Evolutionary conservation across 805 yeast species (phyloP).

Genomic region (Priceomyces melissophilus): DNA sequence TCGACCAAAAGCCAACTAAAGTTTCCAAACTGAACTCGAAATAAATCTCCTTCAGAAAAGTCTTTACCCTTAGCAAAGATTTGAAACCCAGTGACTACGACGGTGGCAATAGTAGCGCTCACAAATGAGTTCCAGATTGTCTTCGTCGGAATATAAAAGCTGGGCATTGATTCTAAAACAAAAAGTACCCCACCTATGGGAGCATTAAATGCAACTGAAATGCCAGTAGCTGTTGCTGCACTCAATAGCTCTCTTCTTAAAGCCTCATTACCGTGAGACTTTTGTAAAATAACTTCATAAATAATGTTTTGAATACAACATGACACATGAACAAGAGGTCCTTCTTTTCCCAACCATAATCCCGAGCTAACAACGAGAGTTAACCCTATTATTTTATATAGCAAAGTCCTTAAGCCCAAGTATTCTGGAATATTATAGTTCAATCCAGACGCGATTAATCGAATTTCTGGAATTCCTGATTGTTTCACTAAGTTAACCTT

Average conservation of each 20-base stretch:
- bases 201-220: slow-evolving; percentile 79
- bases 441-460: slow-evolving; percentile 64
- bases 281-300: slow-evolving; percentile 25
- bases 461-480: slow-evolving; percentile 74
- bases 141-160: slow-evolving; percentile 58
- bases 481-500: slow-evolving; percentile 29
- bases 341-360: slow-evolving; percentile 81
- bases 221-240: slow-evolving; percentile 82
- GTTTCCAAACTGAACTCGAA: slow-evolving; percentile 65
- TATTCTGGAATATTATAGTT: slow-evolving; percentile 45
- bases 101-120: slow-evolving; percentile 70
- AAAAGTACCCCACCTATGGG: slow-evolving; percentile 88
- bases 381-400: slow-evolving; percentile 56
- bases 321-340: slow-evolving; percentile 80
- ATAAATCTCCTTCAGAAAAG: slow-evolving; percentile 45
- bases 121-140: slow-evolving; percentile 84
- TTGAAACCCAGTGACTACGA: slow-evolving; percentile 46
- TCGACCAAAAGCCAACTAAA: slow-evolving; percentile 73
- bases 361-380: slow-evolving; percentile 71
- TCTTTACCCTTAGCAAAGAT: slow-evolving; percentile 38
- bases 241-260: slow-evolving; percentile 60
- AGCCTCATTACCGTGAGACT: slow-evolving; percentile 51
- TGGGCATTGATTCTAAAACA: slow-evolving; percentile 64
- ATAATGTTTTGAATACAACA: slow-evolving; percentile 49
- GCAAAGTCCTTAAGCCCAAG: slow-evolving; percentile 49